These are phyloP conservation scores for Yamadazyma scolyti DNA, from an alignment of 805 yeast genomes.

Conservation along the genomic window DNA sequence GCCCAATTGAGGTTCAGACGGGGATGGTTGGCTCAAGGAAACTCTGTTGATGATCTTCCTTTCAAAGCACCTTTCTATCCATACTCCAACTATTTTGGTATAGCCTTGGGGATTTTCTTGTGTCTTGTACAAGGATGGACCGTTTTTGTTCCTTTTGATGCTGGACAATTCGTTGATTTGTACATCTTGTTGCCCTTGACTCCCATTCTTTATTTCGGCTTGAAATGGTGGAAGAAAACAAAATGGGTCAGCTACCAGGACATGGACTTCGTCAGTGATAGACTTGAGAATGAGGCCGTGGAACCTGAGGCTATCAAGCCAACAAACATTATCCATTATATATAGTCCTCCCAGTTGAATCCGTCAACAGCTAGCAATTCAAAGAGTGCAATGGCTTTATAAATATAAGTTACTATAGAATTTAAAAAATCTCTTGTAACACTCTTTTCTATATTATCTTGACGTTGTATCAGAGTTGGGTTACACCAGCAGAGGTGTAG, in stretches of 20 bases:
- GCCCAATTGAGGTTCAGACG: conserved; percentile 16
- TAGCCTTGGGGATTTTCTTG: conserved; percentile 13
- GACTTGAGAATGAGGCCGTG: conserved; percentile 13
- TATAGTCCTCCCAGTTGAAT: background rate
- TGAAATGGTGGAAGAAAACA: conserved; percentile 31
- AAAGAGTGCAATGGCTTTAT: too few relatives aligned
- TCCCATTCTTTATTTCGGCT: conserved; percentile 29
- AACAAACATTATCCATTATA: too few relatives aligned
- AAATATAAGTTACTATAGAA: too few relatives aligned
- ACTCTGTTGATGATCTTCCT: conserved; percentile 11
- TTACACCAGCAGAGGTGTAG: too few relatives aligned
- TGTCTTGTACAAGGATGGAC: conserved; percentile 21
- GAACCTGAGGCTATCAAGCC: conserved; percentile 1
- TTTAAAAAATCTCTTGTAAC: too few relatives aligned
- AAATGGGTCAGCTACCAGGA: conserved; percentile 34
- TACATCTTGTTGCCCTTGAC: conserved; percentile 17
- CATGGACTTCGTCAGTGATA: conserved; percentile 45
- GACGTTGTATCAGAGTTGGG: too few relatives aligned
- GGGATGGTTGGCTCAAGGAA: conserved; percentile 18
- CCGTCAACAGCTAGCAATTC: background rate
- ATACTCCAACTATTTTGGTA: conserved; percentile 12
- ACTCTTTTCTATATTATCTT: too few relatives aligned
- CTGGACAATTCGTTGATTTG: conserved; percentile 17
- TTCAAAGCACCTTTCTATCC: conserved; percentile 16
- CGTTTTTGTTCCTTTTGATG: conserved; percentile 17